These are phyloP conservation scores for Acorus gramineus DNA, from an alignment of 106 monocot genomes.

Conservation along the genomic window DNA sequence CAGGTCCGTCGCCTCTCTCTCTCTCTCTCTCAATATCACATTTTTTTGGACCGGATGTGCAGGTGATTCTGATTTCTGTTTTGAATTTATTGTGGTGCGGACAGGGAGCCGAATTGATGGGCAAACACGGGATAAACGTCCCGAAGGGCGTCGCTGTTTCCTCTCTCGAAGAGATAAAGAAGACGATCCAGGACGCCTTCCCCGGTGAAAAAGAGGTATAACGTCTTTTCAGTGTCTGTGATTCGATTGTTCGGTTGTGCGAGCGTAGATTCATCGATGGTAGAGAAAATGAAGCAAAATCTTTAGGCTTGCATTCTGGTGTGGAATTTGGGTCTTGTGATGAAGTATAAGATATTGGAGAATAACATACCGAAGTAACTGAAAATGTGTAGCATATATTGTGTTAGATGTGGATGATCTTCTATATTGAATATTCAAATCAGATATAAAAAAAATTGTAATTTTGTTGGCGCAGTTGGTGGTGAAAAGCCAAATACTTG, in stretches of 20 bases:
- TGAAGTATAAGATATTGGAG: no score
- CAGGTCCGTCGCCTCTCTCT: constrained; percentile 37
- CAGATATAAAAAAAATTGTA: not conserved
- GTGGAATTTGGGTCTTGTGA: no score
- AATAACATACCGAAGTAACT: no score
- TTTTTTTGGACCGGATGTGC: no score
- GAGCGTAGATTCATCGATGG: no score
- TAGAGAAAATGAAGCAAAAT: no score
- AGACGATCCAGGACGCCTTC: constrained; percentile 52
- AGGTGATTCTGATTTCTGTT: not conserved
- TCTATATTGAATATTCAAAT: no score
- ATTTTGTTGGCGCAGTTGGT: constrained; percentile 48
- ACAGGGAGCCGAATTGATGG: constrained; percentile 91
- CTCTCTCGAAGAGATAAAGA: constrained; percentile 50
- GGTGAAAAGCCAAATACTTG: constrained; percentile 98
- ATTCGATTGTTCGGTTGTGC: no score
- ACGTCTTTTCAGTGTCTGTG: not conserved
- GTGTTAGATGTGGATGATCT: no score
- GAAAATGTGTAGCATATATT: no score
- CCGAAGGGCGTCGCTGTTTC: constrained; percentile 68
- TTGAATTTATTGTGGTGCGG: not conserved
- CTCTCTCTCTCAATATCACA: not conserved
- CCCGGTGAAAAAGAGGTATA: constrained; percentile 70
- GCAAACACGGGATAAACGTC: constrained; percentile 82
- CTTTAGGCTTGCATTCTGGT: no score